Percentiles rank a stretch among this genome's conserved stretches.
Conservation (phyloP, 1,284 basidiomycete species). For the Apiotrichum mycotoxinovorans region DNA sequence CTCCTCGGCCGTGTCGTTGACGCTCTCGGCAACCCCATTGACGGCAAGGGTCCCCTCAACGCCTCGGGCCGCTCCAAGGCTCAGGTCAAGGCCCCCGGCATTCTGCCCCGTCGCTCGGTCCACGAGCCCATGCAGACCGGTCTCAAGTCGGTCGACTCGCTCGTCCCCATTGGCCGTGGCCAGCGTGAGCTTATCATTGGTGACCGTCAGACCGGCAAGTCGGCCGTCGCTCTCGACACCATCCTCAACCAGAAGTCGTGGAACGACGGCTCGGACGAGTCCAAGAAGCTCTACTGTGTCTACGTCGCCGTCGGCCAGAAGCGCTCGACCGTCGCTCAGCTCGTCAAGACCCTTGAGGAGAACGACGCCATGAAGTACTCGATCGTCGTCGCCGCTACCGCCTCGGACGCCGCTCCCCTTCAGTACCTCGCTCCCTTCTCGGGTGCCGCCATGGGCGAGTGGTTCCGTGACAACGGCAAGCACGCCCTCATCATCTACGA, state of each 20-base stretch:
- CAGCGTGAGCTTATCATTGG: slow-evolving; percentile 99
- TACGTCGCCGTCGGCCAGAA: slow-evolving; percentile 99
- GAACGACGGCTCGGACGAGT: slow-evolving; percentile 96
- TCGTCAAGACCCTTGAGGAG: slow-evolving; percentile 98
- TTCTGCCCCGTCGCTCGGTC: slow-evolving; percentile 97
- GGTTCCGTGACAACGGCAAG: slow-evolving; percentile 99
- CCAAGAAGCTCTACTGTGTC: slow-evolving; percentile 99
- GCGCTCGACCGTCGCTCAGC: slow-evolving; percentile 98
- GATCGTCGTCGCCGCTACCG: slow-evolving; percentile 97
- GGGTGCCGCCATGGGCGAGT: slow-evolving; percentile 99
- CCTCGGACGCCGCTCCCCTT: slow-evolving; percentile 96
- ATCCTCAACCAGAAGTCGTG: slow-evolving; percentile 99
- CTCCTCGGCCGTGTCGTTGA: slow-evolving; percentile 98
- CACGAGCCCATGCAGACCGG: slow-evolving; percentile 99
- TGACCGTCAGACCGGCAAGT: slow-evolving; percentile 98
- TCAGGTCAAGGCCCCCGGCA: slow-evolving; percentile 97
- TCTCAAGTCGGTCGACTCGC: slow-evolving; percentile 99
- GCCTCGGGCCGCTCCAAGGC: slow-evolving; percentile 90
- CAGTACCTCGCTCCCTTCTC: slow-evolving; percentile 99
- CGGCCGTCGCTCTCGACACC: slow-evolving; percentile 95
- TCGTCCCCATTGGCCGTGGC: slow-evolving; percentile 99
- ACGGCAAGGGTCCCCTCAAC: slow-evolving; percentile 97
- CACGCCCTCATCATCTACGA: slow-evolving; percentile 97
- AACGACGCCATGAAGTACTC: slow-evolving; percentile 99
- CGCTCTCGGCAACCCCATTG: slow-evolving; percentile 98